These are phyloP conservation scores for Zygosaccharomyces pseudorouxii DNA, from an alignment of 805 yeast genomes.

Conservation along the genomic window DNA sequence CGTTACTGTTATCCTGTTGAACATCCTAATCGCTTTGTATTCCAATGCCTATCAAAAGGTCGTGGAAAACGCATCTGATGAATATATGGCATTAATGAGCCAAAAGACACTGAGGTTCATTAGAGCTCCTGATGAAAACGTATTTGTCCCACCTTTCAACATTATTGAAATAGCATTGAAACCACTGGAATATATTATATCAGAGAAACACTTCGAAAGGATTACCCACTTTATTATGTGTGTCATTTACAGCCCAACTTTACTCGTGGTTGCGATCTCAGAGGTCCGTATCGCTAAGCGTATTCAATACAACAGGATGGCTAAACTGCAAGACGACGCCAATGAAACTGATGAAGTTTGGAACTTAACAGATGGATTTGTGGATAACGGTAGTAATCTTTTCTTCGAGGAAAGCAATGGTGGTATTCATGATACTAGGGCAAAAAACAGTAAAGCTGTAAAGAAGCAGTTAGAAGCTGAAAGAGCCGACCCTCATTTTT, in stretches of 20 bases:
- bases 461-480: conserved; percentile 60
- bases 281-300: conserved; percentile 67
- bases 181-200: conserved; percentile 41
- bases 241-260: conserved; percentile 62
- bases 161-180: conserved; percentile 56
- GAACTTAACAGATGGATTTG: conserved; percentile 76
- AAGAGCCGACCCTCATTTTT: conserved; percentile 61
- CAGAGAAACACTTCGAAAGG: conserved; percentile 27
- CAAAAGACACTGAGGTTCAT: conserved; percentile 78
- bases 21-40: conserved; percentile 78
- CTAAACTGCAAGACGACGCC: conserved; percentile 67
- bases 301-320: conserved; percentile 63
- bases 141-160: conserved; percentile 82
- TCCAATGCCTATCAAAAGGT: conserved; percentile 80
- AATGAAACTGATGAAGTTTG: conserved; percentile 74
- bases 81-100: conserved; percentile 78
- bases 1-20: conserved; percentile 69
- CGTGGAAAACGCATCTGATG: conserved; percentile 77
- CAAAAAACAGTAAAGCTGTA: conserved; percentile 32
- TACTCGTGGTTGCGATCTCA: conserved; percentile 53
- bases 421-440: conserved; percentile 35
- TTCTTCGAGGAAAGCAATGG: conserved; percentile 25
- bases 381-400: conserved; percentile 34
- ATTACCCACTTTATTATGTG: conserved; percentile 58
- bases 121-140: conserved; percentile 83